phyloP scores from a whole-genome alignment of 2,329 filamentous ascomycete genomes.

The Apiospora phragmitis region DNA sequence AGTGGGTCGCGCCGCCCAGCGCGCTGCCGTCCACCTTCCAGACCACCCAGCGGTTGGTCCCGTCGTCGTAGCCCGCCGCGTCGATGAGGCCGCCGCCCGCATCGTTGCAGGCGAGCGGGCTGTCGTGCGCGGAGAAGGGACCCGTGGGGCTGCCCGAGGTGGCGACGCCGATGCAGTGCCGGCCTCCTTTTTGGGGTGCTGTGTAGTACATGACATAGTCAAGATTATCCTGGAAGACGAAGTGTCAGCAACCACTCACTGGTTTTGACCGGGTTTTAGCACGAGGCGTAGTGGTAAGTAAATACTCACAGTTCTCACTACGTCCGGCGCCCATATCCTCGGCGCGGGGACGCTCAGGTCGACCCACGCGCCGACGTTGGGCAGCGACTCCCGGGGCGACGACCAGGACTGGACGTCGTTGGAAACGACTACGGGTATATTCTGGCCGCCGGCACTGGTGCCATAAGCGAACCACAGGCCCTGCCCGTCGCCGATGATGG shows the following conservation, averaged over 20 bases:
- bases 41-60: constrained; percentile 29
- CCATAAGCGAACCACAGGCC: constrained; percentile 32
- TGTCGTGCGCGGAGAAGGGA: constrained; percentile 24
- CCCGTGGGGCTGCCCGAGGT: constrained; percentile 27
- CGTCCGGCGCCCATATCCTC: constrained; percentile 32
- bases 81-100: constrained; percentile 31
- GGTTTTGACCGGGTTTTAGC: too few species aligned
- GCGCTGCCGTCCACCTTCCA: constrained; percentile 35
- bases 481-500: constrained; percentile 27
- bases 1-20: constrained; percentile 31
- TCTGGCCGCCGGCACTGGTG: constrained; percentile 29
- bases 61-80: constrained; percentile 31
- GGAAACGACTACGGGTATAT: constrained; percentile 29
- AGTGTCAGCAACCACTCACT: not conserved
- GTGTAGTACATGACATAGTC: constrained; percentile 34
- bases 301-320: constrained; percentile 30
- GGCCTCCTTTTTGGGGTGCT: constrained; percentile 25
- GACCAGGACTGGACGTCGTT: constrained; percentile 27
- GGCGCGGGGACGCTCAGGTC: constrained; percentile 19
- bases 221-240: constrained; percentile 24
- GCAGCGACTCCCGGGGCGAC: constrained; percentile 29
- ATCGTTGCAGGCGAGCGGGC: constrained; percentile 30
- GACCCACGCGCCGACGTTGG: constrained; percentile 30
- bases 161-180: constrained; percentile 32
- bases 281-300: not conserved